phyloP scores from a whole-genome alignment of 2,329 filamentous ascomycete genomes.

The Neopestalotiopsis rosae region DNA sequence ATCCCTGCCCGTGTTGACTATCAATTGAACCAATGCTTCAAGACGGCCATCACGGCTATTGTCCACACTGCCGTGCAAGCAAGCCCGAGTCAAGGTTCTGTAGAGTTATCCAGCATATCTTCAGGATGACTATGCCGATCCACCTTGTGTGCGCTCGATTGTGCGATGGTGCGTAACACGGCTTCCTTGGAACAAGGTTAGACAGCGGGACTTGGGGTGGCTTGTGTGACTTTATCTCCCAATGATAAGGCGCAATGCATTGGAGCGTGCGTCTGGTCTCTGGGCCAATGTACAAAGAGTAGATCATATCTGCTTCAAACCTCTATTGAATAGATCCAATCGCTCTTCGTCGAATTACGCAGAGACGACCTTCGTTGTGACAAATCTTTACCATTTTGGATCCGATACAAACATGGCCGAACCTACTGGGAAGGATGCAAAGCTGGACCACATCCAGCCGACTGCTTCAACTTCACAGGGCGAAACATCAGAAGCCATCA shows the following conservation, averaged over 20 bases:
- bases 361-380: not conserved
- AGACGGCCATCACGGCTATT: not conserved
- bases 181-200: not conserved
- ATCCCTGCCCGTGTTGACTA: not conserved
- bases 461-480: conserved; percentile 10
- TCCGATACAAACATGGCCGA: not conserved
- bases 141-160: not conserved
- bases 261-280: not conserved
- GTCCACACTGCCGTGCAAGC: too few species aligned
- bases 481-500: conserved; percentile 20
- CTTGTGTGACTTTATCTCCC: not conserved
- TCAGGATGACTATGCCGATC: not conserved
- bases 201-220: not conserved
- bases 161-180: not conserved
- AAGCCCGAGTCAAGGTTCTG: not conserved
- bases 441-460: not conserved
- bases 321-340: too few species aligned
- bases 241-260: not conserved
- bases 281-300: not conserved
- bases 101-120: not conserved
- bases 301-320: not conserved
- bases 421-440: not conserved
- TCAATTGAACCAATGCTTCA: not conserved
- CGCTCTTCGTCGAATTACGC: too few species aligned
- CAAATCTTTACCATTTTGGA: not conserved